Conservation (phyloP, 2,329 filamentous ascomycete species). For the Neofusicoccum cordaticola region DNA sequence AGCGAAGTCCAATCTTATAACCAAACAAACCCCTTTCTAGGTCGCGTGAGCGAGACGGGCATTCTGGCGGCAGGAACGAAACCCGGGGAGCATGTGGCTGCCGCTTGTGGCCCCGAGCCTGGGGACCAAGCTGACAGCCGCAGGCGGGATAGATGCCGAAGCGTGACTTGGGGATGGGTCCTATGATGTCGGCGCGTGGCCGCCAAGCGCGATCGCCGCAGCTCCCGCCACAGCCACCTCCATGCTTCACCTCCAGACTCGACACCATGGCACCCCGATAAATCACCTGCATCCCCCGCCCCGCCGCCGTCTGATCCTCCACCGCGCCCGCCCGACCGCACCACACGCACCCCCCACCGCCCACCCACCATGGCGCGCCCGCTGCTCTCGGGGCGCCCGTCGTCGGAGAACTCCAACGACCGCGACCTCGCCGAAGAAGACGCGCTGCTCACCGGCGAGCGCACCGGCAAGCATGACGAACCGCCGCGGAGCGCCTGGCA, state of each 20-base stretch:
- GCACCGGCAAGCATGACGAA: conserved; percentile 21
- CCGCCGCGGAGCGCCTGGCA: conserved; percentile 41
- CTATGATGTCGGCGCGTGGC: conserved; percentile 9
- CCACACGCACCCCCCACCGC: not conserved
- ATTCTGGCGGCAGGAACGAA: not conserved
- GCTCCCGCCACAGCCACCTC: not conserved
- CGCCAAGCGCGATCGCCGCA: conserved; percentile 15
- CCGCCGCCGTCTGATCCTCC: not conserved
- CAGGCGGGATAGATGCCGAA: not conserved
- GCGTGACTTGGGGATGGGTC: not conserved
- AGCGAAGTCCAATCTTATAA: not conserved
- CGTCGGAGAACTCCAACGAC: conserved; percentile 56
- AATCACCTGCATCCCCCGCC: not conserved
- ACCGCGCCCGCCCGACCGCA: not conserved
- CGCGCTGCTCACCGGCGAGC: conserved; percentile 58
- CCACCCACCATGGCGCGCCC: conserved; percentile 40
- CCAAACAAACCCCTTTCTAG: not conserved
- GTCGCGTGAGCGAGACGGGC: not conserved
- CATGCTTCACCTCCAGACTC: not conserved
- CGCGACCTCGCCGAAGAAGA: conserved; percentile 61
- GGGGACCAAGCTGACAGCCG: not conserved
- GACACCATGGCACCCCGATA: not conserved
- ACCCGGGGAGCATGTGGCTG: not conserved
- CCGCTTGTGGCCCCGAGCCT: too few relatives aligned
- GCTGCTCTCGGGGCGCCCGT: conserved; percentile 54